Evolutionary conservation across 73 alveolate species (phyloP).

Genomic region (Paramecium pentaurelia): DNA sequence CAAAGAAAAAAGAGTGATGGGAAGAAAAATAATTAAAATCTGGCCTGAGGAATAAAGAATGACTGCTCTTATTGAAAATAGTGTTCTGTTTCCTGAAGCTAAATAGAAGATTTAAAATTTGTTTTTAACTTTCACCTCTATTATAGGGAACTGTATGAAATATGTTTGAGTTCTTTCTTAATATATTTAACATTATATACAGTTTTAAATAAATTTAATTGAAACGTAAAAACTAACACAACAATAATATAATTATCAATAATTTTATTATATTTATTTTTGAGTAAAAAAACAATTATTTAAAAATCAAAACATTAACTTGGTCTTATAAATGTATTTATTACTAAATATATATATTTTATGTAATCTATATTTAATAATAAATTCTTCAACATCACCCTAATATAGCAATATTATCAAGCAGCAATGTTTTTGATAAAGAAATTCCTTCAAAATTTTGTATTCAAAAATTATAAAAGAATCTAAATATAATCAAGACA

Average conservation of each 20-base stretch:
- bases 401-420: neutral
- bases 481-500: neutral
- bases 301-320: neutral
- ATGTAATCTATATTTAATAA: neutral
- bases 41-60: slow-evolving; percentile 18
- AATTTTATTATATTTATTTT: neutral
- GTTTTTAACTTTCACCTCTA: neutral
- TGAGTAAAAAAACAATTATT: neutral
- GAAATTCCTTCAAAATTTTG: neutral
- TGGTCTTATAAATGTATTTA: neutral
- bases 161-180: neutral
- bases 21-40: neutral
- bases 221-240: neutral
- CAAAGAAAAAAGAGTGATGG: neutral
- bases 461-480: neutral
- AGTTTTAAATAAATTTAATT: neutral
- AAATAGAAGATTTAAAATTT: neutral
- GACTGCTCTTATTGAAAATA: neutral
- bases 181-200: neutral
- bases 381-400: neutral
- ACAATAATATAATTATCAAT: neutral
- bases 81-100: slow-evolving; percentile 13
- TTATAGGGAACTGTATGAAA: neutral
- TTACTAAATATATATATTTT: too few species aligned
- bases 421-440: neutral